These are phyloP conservation scores for Penicillium diatomitis DNA, from an alignment of 495 filamentous ascomycete species.

Conservation along the genomic window DNA sequence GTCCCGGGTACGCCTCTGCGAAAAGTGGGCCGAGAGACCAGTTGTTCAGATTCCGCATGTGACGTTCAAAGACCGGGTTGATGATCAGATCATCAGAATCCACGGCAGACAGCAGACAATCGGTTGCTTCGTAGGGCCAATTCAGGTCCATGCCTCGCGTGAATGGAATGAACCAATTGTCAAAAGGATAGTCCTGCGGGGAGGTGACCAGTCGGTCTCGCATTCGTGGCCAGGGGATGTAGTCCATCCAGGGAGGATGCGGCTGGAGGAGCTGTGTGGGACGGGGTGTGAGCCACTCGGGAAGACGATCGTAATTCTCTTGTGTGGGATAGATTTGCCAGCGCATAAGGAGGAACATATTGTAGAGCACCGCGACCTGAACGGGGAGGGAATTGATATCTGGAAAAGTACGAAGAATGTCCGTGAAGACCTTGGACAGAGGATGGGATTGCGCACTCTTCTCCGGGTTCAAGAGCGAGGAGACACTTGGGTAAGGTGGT, in stretches of 20 bases:
- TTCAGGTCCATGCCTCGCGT: slow-evolving; percentile 62
- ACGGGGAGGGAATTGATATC: slow-evolving; percentile 61
- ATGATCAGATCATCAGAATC: slow-evolving; percentile 55
- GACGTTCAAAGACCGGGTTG: slow-evolving; percentile 72
- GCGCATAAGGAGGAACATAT: slow-evolving; percentile 77
- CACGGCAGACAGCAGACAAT: slow-evolving; percentile 46
- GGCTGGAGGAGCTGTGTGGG: slow-evolving; percentile 49
- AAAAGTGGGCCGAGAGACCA: slow-evolving; percentile 72
- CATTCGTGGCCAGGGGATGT: slow-evolving; percentile 67
- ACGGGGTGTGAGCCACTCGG: slow-evolving; percentile 55
- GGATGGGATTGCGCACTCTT: slow-evolving; percentile 54
- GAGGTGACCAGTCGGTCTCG: slow-evolving; percentile 49
- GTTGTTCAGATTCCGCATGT: slow-evolving; percentile 57
- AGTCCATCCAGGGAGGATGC: slow-evolving; percentile 72
- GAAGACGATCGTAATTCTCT: slow-evolving; percentile 65
- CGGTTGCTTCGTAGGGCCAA: slow-evolving; percentile 66
- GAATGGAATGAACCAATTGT: slow-evolving; percentile 72
- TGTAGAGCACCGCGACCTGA: slow-evolving; percentile 66
- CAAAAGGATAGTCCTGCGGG: slow-evolving; percentile 50
- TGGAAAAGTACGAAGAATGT: slow-evolving; percentile 68
- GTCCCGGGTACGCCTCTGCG: slow-evolving; percentile 48
- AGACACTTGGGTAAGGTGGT: slow-evolving; percentile 66
- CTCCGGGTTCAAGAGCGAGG: slow-evolving; percentile 61
- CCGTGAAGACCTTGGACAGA: slow-evolving; percentile 71
- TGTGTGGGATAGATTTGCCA: slow-evolving; percentile 69